These are phyloP conservation scores for Sporothrix schenckii DNA, from an alignment of 2,329 filamentous ascomycete genomes.

Conservation along the genomic window DNA sequence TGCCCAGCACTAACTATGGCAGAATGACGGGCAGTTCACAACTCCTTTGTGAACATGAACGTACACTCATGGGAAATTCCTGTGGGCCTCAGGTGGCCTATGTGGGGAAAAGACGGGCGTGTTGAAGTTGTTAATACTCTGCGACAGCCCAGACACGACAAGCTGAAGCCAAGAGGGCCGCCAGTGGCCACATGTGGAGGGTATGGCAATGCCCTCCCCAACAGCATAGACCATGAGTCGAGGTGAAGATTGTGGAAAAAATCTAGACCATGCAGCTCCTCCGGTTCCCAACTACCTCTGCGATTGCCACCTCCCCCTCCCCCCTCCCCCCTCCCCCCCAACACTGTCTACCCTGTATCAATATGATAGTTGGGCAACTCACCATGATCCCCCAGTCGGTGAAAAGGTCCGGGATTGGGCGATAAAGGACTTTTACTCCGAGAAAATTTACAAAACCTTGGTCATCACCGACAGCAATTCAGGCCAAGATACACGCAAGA, in stretches of 20 bases:
- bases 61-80: neutral
- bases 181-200: slow-evolving; percentile 26
- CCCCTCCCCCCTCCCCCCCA: too few species aligned
- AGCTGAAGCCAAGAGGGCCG: slow-evolving; percentile 15
- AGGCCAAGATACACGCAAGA: neutral
- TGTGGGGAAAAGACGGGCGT: neutral
- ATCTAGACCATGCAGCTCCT: neutral
- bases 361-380: slow-evolving; percentile 9
- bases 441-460: too few species aligned
- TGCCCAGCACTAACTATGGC: neutral
- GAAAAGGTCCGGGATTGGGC: neutral
- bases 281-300: neutral
- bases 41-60: too few species aligned
- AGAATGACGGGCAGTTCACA: too few species aligned
- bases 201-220: slow-evolving; percentile 22
- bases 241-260: slow-evolving; percentile 10
- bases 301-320: neutral
- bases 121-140: slow-evolving; percentile 10
- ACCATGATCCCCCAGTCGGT: neutral
- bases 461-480: too few species aligned
- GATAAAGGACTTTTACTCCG: too few species aligned
- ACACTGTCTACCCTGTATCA: neutral
- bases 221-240: slow-evolving; percentile 3
- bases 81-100: neutral
- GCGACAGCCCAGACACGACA: slow-evolving; percentile 16